Percentiles rank a stretch among this genome's conserved stretches.
These are phyloP conservation scores for Trichoderma atrobrunneum DNA, from an alignment of 2,329 filamentous ascomycete species.

Conservation along the genomic window DNA sequence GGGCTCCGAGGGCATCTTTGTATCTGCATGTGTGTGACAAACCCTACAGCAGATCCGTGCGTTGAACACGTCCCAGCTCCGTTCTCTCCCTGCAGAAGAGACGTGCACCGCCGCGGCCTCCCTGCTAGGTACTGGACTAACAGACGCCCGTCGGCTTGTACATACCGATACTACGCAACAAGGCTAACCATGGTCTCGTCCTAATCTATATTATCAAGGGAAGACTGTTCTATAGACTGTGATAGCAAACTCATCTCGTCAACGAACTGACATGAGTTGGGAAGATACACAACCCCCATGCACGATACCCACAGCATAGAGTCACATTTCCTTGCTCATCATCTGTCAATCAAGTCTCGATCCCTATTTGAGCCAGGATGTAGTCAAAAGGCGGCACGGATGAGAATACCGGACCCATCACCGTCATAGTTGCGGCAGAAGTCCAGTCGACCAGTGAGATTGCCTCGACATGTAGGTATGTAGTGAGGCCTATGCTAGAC, in stretches of 20 bases:
- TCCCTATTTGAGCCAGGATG: not conserved
- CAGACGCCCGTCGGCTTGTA: not conserved
- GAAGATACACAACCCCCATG: not conserved
- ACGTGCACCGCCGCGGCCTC: not conserved
- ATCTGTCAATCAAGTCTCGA: not conserved
- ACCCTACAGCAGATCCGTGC: conserved; percentile 1
- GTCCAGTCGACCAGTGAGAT: not conserved
- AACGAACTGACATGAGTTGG: not conserved
- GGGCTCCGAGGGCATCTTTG: not conserved
- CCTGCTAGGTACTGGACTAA: not conserved
- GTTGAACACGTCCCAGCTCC: not conserved
- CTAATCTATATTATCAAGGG: not conserved
- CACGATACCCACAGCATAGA: not conserved
- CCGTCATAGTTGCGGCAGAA: not conserved
- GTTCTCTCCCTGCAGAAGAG: not conserved
- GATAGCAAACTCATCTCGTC: not conserved
- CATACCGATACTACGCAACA: not conserved
- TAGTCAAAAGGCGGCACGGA: not conserved
- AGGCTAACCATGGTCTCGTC: not conserved
- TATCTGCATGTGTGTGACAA: conserved; percentile 7
- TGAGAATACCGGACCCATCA: not conserved
- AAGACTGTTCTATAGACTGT: not conserved
- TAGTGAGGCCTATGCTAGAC: not conserved
- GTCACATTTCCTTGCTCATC: not conserved
- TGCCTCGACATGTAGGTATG: not conserved